A percentile compares a stretch with the other conserved stretches of the same genome.
Conservation (phyloP, 805 yeast species). For the Cyberlindnera euphorbiae region DNA sequence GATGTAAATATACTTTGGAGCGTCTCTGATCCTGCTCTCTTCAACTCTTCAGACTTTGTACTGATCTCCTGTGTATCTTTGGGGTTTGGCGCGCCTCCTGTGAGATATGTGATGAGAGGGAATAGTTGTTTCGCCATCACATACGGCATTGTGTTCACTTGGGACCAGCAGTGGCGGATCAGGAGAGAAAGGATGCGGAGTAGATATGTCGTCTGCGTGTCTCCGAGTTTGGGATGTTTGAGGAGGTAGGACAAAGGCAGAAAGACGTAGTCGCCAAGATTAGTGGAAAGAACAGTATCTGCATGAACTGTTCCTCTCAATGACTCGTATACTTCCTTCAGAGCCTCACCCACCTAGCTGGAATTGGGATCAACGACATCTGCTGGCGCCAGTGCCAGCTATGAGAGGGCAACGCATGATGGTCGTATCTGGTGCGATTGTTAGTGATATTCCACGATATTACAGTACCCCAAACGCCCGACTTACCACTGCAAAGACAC, state of each 20-base stretch:
- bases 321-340: slow-evolving; percentile 29
- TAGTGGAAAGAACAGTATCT: slow-evolving; percentile 27
- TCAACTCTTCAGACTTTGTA: slow-evolving; percentile 33
- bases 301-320: slow-evolving; percentile 16
- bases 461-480: too few species aligned
- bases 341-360: slow-evolving; percentile 26
- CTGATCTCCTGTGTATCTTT: slow-evolving; percentile 21
- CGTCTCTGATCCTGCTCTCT: slow-evolving; percentile 32
- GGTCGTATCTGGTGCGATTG: slow-evolving; percentile 30
- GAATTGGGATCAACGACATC: slow-evolving; percentile 31
- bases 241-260: slow-evolving; percentile 54
- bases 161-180: slow-evolving; percentile 44
- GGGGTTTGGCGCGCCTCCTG: slow-evolving; percentile 42
- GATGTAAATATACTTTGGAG: slow-evolving; percentile 30
- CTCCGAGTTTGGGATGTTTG: slow-evolving; percentile 42
- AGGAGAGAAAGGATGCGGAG: slow-evolving; percentile 41
- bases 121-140: slow-evolving; percentile 40
- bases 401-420: slow-evolving; percentile 40
- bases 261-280: slow-evolving; percentile 57
- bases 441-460: too few species aligned
- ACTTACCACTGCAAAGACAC: slow-evolving; percentile 17
- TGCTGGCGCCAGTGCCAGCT: slow-evolving; percentile 37
- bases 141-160: slow-evolving; percentile 31
- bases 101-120: slow-evolving; percentile 40
- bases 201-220: slow-evolving; percentile 40